These are phyloP conservation scores for Talaromyces pinophilus DNA, from an alignment of 2,329 filamentous ascomycete species.

Conservation along the genomic window DNA sequence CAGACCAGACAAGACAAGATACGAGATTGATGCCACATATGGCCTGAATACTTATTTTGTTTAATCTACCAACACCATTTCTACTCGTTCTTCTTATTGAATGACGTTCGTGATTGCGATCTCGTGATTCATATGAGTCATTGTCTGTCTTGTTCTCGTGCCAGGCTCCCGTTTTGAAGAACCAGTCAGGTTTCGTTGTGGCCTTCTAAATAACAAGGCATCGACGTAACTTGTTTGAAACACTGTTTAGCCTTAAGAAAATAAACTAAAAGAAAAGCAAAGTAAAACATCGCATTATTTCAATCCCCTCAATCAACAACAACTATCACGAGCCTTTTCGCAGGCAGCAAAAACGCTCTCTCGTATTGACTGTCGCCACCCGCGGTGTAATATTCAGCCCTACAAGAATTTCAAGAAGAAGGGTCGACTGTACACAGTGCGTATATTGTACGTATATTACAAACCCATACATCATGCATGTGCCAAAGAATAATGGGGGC, in stretches of 20 bases:
- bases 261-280: no score
- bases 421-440: neutral
- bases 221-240: neutral
- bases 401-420: neutral
- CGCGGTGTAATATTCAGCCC: constrained; percentile 1
- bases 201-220: neutral
- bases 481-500: neutral
- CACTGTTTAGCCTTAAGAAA: no score
- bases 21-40: neutral
- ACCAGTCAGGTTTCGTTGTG: neutral
- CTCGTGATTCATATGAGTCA: neutral
- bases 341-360: neutral
- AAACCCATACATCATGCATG: constrained; percentile 11
- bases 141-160: neutral
- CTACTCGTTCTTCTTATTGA: neutral
- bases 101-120: neutral
- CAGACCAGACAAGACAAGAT: neutral
- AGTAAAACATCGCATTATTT: no score
- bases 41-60: neutral
- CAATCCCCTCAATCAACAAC: no score
- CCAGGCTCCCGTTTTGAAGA: neutral
- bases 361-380: neutral
- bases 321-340: neutral
- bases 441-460: neutral
- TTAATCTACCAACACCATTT: neutral